Conservation (phyloP, 805 yeast species). For the Zygotorulaspora chibaensis region DNA sequence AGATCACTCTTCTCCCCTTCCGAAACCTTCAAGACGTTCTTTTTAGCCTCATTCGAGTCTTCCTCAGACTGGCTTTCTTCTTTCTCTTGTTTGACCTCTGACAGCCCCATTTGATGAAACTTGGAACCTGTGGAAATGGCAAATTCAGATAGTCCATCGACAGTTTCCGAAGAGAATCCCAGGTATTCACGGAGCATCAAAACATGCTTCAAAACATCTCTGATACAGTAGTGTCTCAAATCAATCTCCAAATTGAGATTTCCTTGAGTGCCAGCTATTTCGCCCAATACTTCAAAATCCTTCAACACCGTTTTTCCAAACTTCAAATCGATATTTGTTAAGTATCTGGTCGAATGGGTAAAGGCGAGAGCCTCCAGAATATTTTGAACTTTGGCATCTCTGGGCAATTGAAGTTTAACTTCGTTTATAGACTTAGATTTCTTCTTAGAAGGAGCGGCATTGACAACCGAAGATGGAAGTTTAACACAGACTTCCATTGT, state of each 20-base stretch:
- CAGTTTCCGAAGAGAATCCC: conserved; percentile 33
- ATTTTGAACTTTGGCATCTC: conserved; percentile 26
- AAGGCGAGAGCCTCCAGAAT: conserved; percentile 26
- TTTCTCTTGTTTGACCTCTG: conserved; percentile 17
- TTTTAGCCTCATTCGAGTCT: conserved; percentile 12
- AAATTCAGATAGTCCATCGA: conserved; percentile 32
- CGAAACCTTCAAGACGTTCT: conserved; percentile 26
- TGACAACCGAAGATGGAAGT: conserved; percentile 7
- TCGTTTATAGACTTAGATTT: conserved; percentile 12
- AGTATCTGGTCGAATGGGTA: conserved; percentile 26
- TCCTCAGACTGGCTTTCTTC: conserved; percentile 11
- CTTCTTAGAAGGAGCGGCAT: conserved; percentile 10
- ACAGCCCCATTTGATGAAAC: conserved; percentile 27
- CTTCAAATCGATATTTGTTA: conserved; percentile 28
- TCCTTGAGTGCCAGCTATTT: conserved; percentile 14
- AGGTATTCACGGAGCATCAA: conserved; percentile 31
- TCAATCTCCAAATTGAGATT: conserved; percentile 20
- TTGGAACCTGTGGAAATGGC: conserved; percentile 33
- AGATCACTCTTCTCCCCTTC: conserved; percentile 30
- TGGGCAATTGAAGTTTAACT: conserved; percentile 25
- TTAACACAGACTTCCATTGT: conserved; percentile 7
- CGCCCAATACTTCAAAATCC: conserved; percentile 20
- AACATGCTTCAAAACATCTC: conserved; percentile 32
- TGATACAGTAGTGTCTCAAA: conserved; percentile 29
- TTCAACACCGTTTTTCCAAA: conserved; percentile 16